Evolutionary conservation across 2,329 filamentous ascomycete species (phyloP).

Genomic region (Neonectria neomacrospora): DNA sequence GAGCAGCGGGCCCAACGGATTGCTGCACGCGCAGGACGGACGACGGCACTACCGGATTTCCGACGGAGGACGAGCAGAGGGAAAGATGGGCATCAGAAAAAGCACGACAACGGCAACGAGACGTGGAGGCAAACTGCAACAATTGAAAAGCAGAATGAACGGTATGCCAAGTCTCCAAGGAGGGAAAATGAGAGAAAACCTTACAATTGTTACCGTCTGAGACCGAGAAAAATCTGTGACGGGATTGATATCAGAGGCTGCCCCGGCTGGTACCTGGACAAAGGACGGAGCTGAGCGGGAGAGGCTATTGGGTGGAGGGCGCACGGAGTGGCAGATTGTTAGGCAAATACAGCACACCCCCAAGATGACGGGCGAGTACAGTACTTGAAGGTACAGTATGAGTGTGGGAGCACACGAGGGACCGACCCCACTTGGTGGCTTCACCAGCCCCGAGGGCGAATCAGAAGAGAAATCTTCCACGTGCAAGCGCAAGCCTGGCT

Average conservation of each 20-base stretch:
- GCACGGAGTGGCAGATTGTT: conserved; percentile 28
- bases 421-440: conserved; percentile 31
- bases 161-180: neutral
- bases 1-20: conserved; percentile 32
- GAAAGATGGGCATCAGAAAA: neutral
- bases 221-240: conserved; percentile 23
- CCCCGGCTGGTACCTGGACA: conserved; percentile 32
- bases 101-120: neutral
- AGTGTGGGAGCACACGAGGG: conserved; percentile 4
- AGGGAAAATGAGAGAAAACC: conserved; percentile 2
- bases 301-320: conserved; percentile 31
- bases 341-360: conserved; percentile 24
- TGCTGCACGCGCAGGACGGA: conserved; percentile 35
- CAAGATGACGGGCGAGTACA: conserved; percentile 25
- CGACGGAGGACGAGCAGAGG: conserved; percentile 30
- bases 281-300: conserved; percentile 27
- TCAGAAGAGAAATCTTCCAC: conserved; percentile 34
- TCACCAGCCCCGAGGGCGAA: conserved; percentile 32
- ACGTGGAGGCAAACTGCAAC: neutral
- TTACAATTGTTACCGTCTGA: conserved; percentile 26
- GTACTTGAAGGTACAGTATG: conserved; percentile 31
- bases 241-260: conserved; percentile 32
- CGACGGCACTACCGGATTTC: conserved; percentile 44
- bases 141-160: neutral
- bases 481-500: conserved; percentile 17